Evolutionary conservation across 192 early-diverging fungal species (phyloP).

Genomic region (Lobosporangium transversale): DNA sequence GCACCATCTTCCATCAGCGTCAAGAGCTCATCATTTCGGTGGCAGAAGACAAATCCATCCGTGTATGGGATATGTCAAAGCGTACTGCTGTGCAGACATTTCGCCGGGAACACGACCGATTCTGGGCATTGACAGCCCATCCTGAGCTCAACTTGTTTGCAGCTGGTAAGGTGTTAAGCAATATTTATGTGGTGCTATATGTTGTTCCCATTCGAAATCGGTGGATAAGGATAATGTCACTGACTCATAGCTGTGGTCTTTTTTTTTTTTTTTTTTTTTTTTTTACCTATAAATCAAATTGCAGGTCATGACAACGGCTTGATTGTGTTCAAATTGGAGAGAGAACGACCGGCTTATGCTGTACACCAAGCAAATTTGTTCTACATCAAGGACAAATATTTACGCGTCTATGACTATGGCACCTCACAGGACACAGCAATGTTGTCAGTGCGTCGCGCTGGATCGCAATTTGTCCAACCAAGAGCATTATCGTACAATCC

Average conservation of each 20-base stretch:
- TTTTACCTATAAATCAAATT: neutral
- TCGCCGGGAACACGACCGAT: conserved; percentile 94
- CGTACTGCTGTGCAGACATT: conserved; percentile 95
- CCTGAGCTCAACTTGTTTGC: conserved; percentile 99
- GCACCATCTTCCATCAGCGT: conserved; percentile 94
- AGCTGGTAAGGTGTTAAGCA: neutral
- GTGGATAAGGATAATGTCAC: neutral
- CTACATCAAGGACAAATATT: conserved; percentile 89
- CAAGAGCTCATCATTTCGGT: conserved; percentile 94
- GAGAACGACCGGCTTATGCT: conserved; percentile 93
- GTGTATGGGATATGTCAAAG: conserved; percentile 98
- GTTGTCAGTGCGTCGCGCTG: conserved; percentile 78
- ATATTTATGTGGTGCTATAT: too few relatives aligned
- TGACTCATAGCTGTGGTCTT: too few relatives aligned
- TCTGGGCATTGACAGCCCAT: conserved; percentile 96
- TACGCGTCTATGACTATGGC: conserved; percentile 86
- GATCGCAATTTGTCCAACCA: conserved; percentile 78
- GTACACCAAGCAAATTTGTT: conserved; percentile 86
- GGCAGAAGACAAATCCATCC: conserved; percentile 97
- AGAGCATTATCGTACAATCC: conserved; percentile 94
- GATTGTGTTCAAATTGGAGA: conserved; percentile 98
- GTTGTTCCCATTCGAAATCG: neutral
- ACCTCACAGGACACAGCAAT: conserved; percentile 81
- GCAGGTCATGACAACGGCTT: conserved; percentile 95
- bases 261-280: neutral